Evolutionary conservation across 805 yeast species (phyloP), one percentile per base, ranked within the genome.

Genomic region (Wickerhamiella azyma): DNA sequence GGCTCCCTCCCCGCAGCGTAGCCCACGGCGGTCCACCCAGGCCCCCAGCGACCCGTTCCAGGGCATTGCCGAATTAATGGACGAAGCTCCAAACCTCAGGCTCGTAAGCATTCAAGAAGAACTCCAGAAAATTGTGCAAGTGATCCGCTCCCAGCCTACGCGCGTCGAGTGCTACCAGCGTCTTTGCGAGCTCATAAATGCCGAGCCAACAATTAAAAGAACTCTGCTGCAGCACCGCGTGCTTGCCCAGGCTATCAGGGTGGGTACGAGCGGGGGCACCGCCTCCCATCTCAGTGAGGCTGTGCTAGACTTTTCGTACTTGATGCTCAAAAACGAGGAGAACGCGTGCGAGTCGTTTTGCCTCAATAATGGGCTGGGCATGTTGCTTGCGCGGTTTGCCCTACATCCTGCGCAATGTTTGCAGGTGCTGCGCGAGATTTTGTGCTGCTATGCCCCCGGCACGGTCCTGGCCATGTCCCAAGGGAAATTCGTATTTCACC

Each of bases 61-160:
- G 9, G 58, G 76, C 64, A 63, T 71, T 39, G 69, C 49, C 65
- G 67, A 41, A 47, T 67, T 44, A 55, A 66, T 51, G 59, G 64
- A 53, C 51, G 70, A 51, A 5, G 50, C 53, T 9, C 53, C 52
- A 3, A 52, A 49, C 26, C 55, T 49, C 37, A 38, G 47, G 9
- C 43, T 48, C 4, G 45, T 50, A 1, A 47, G 49, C 16, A 57
- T 57, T 2, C 52, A 49, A 14, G 51, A 52, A 13, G 59, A 56
- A 28, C 51, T 57, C 9, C 41, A 37, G 11, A 46, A 52, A 39
- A 43, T 56, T 5, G 35, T 46, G 10, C 41, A n/a, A 6, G 21
- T 19, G 11, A 9, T 50, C 9, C 28, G 26, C 6, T 18, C 21
- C 10, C 35, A 32, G 9, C 28, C 48, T 9, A 41, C 37, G 4